These are phyloP conservation scores for Ceratobasidium sp. DNA, from an alignment of 1,284 basidiomycete genomes.

Conservation along the genomic window DNA sequence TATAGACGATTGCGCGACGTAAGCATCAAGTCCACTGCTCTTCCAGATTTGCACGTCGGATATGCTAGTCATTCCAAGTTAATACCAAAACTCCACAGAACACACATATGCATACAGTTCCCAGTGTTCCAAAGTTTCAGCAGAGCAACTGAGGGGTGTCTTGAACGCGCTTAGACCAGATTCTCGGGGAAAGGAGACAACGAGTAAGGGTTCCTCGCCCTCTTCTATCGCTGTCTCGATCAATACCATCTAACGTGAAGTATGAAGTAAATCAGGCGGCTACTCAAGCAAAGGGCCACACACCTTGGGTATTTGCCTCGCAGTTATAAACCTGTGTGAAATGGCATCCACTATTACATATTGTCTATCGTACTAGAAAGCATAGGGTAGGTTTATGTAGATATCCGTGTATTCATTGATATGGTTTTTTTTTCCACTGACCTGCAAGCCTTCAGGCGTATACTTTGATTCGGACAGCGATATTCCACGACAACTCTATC, in stretches of 20 bases:
- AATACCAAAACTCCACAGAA: not conserved
- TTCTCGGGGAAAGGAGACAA: conserved; percentile 63
- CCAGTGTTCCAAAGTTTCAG: conserved; percentile 60
- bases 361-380: conserved; percentile 64
- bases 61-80: conserved; percentile 52
- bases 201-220: conserved; percentile 57
- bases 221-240: conserved; percentile 62
- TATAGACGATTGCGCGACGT: conserved; percentile 59
- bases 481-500: conserved; percentile 67
- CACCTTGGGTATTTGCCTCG: conserved; percentile 67
- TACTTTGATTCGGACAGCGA: conserved; percentile 63
- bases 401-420: not conserved
- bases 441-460: conserved; percentile 69
- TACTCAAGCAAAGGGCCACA: conserved; percentile 35
- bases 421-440: conserved; percentile 46
- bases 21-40: conserved; percentile 62
- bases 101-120: conserved; percentile 55
- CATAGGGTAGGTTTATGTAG: not conserved
- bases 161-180: conserved; percentile 62
- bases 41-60: conserved; percentile 61
- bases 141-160: conserved; percentile 62
- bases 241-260: conserved; percentile 63
- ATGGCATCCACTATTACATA: conserved; percentile 69
- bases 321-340: conserved; percentile 64
- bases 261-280: not conserved